Percentiles rank a stretch among this genome's conserved stretches.
phyloP scores from a whole-genome alignment of 1,284 basidiomycete species.

The Pseudozyma flocculosa region DNA sequence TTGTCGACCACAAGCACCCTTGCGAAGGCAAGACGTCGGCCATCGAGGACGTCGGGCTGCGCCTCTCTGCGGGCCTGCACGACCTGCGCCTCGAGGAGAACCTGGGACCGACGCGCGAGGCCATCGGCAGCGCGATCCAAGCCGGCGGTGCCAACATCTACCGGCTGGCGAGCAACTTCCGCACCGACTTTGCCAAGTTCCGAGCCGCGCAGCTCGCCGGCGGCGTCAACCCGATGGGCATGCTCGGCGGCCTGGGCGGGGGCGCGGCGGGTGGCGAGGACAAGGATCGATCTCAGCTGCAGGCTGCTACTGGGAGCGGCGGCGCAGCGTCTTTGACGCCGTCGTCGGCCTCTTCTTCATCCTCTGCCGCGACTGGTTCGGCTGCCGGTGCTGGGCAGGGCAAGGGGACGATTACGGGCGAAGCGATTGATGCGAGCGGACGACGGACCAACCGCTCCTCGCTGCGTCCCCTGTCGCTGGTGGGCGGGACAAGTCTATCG shows the following conservation, averaged over 20 bases:
- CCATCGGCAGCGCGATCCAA: conserved; percentile 47
- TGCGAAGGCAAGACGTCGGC: conserved; percentile 52
- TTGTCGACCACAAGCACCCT: conserved; percentile 52
- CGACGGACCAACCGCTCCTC: conserved; percentile 13
- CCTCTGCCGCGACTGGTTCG: no score
- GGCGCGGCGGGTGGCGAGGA: no score
- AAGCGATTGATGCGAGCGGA: conserved; percentile 35
- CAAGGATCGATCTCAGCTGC: no score
- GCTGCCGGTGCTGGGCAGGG: no score
- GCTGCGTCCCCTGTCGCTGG: no score
- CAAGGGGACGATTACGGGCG: conserved; percentile 39
- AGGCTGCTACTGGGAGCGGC: no score
- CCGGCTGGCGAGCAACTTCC: conserved; percentile 42
- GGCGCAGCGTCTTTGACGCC: no score
- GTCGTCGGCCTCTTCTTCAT: no score
- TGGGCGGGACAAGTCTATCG: no score
- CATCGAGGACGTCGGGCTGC: conserved; percentile 51
- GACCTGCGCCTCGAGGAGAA: conserved; percentile 55
- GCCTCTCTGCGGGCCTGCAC: conserved; percentile 50
- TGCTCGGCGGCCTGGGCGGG: conserved; percentile 1
- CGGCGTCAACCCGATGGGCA: background rate
- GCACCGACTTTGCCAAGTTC: conserved; percentile 47
- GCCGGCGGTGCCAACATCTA: conserved; percentile 46
- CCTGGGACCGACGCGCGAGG: conserved; percentile 50
- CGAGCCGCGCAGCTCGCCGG: conserved; percentile 13